phyloP scores from a whole-genome alignment of 495 filamentous ascomycete species.

The Mytilinidion resinicola region DNA sequence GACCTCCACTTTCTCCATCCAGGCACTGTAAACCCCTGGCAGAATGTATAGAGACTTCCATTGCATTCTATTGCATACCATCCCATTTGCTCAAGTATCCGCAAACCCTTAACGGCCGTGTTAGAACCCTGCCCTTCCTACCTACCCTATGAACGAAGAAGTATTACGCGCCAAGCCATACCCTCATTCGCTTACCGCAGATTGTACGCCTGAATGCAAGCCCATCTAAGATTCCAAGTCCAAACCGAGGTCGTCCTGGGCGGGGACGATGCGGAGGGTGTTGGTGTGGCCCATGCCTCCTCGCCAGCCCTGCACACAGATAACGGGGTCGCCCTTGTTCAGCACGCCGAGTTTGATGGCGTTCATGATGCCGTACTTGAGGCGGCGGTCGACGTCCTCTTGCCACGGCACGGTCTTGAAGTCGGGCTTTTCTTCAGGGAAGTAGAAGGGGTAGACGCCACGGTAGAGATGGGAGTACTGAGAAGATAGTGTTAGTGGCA shows the following conservation, averaged over 20 bases:
- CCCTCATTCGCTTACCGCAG: too few relatives aligned
- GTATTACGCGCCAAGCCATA: too few relatives aligned
- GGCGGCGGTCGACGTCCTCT: conserved; percentile 93
- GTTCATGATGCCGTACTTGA: conserved; percentile 86
- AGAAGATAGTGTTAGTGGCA: not conserved
- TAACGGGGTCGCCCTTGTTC: conserved; percentile 72
- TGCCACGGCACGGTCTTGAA: conserved; percentile 88
- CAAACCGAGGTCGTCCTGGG: conserved; percentile 38
- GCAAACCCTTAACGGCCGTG: too few relatives aligned
- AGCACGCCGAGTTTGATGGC: conserved; percentile 81
- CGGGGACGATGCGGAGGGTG: conserved; percentile 51
- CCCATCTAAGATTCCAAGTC: conserved; percentile 28
- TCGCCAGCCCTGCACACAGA: conserved; percentile 97
- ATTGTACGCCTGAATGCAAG: not conserved
- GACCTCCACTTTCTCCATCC: too few relatives aligned
- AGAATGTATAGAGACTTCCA: too few relatives aligned
- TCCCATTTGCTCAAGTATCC: too few relatives aligned
- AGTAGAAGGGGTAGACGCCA: conserved; percentile 94
- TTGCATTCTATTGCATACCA: too few relatives aligned
- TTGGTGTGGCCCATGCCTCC: conserved; percentile 98
- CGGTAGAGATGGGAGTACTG: conserved; percentile 91
- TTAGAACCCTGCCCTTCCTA: too few relatives aligned
- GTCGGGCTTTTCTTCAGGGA: conserved; percentile 87
- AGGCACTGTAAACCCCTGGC: too few relatives aligned
- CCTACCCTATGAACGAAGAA: too few relatives aligned